phyloP scores from a whole-genome alignment of 345 rosid species.

The Boechera retrofracta region DNA sequence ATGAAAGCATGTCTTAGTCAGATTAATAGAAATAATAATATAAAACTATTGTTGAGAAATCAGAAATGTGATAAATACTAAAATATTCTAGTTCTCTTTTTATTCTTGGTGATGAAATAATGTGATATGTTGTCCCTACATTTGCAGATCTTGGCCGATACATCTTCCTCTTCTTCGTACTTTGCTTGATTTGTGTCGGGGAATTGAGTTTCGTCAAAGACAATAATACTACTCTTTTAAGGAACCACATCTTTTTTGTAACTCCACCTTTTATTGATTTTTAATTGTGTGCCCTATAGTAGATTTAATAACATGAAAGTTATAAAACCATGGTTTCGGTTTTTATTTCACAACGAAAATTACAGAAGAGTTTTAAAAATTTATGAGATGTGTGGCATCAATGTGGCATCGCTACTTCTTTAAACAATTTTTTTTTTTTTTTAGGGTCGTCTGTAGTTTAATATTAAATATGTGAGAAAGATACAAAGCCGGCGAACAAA shows the following conservation, averaged over 20 bases:
- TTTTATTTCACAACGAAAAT: slow-evolving; percentile 1
- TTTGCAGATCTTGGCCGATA: slow-evolving; percentile 93
- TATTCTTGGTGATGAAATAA: slow-evolving; percentile 10
- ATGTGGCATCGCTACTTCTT: no score
- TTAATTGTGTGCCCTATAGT: not conserved
- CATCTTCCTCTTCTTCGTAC: slow-evolving; percentile 91
- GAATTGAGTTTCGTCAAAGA: slow-evolving; percentile 7
- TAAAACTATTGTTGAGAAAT: not conserved
- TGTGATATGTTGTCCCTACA: slow-evolving; percentile 11
- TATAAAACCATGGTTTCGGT: slow-evolving; percentile 6
- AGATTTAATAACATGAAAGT: slow-evolving; percentile 21
- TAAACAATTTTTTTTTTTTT: no score
- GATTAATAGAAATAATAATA: not conserved
- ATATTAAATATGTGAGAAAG: no score
- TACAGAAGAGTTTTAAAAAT: not conserved
- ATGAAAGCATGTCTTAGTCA: not conserved
- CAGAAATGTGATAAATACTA: not conserved
- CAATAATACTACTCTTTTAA: slow-evolving; percentile 7
- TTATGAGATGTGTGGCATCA: no score
- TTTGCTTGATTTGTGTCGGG: slow-evolving; percentile 65
- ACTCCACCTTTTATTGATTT: slow-evolving; percentile 4
- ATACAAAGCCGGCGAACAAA: no score
- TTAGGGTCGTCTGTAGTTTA: no score
- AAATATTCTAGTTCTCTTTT: not conserved
- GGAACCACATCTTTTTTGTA: slow-evolving; percentile 14